phyloP scores from a whole-genome alignment of 805 yeast species.

The Metschnikowia sp. region DNA sequence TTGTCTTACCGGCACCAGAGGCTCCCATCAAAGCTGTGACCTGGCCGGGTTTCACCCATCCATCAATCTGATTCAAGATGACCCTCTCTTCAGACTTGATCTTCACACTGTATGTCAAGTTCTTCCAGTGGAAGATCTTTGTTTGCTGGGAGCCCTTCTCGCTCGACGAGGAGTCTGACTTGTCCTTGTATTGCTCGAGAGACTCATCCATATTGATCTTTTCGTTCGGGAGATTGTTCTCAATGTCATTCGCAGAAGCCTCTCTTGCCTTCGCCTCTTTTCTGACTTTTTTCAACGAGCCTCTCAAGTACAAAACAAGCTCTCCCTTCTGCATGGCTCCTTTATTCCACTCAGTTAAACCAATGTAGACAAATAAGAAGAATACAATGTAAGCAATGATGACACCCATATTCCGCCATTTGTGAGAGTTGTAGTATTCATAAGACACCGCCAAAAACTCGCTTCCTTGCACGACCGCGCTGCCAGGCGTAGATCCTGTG shows the following conservation, averaged over 20 bases:
- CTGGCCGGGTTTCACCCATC: constrained; percentile 79
- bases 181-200: constrained; percentile 24
- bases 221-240: constrained; percentile 31
- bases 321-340: constrained; percentile 47
- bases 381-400: constrained; percentile 49
- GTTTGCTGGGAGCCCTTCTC: constrained; percentile 10
- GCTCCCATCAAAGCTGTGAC: constrained; percentile 83
- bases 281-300: constrained; percentile 45
- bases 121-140: constrained; percentile 37
- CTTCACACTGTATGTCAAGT: constrained; percentile 35
- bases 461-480: constrained; percentile 53
- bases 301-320: constrained; percentile 26
- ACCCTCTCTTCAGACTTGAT: constrained; percentile 35
- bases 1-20: constrained; percentile 86
- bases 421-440: constrained; percentile 52
- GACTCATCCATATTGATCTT: constrained; percentile 28
- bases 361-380: constrained; percentile 34
- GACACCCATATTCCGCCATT: constrained; percentile 82
- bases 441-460: constrained; percentile 48
- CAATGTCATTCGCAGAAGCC: constrained; percentile 31
- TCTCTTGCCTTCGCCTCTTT: constrained; percentile 26
- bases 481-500: constrained; percentile 60
- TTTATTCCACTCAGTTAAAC: constrained; percentile 42
- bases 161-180: constrained; percentile 10
- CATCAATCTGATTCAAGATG: constrained; percentile 44